A percentile compares a stretch with the other conserved stretches of the same genome.
These are phyloP conservation scores for Penicillium janthinellum DNA, from an alignment of 2,329 filamentous ascomycete species.

Conservation along the genomic window DNA sequence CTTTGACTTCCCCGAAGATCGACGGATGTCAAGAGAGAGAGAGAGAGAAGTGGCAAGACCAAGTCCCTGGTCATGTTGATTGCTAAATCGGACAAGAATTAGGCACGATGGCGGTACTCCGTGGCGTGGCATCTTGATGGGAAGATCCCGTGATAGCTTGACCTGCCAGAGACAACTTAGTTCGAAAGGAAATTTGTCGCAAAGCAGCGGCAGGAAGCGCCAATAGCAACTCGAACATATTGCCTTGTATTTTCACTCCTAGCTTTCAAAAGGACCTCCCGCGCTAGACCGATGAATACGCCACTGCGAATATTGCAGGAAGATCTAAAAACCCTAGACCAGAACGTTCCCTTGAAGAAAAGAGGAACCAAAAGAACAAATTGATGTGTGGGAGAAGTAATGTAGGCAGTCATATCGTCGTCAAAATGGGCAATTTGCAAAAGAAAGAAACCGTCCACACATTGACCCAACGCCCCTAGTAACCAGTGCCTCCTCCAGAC, in stretches of 20 bases:
- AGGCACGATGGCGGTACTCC: neutral
- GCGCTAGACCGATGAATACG: neutral
- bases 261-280: neutral
- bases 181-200: too few species aligned
- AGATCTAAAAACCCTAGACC: neutral
- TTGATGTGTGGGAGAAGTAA: conserved; percentile 7
- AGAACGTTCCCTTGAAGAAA: neutral
- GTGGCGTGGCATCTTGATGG: neutral
- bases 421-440: conserved; percentile 24
- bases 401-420: conserved; percentile 30
- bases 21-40: too few species aligned
- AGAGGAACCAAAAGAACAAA: neutral
- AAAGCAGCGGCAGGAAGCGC: neutral
- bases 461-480: conserved; percentile 23
- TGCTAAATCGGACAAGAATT: too few species aligned
- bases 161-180: too few species aligned
- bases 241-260: neutral
- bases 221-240: neutral
- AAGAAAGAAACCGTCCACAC: conserved; percentile 6
- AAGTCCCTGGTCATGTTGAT: too few species aligned
- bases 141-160: neutral
- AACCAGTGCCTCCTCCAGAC: conserved; percentile 3
- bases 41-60: too few species aligned
- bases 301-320: neutral
- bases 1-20: too few species aligned